Percentiles rank a stretch among this genome's conserved stretches.
phyloP scores from a whole-genome alignment of 768 basidiomycete species.

The Naganishia friedmannii region DNA sequence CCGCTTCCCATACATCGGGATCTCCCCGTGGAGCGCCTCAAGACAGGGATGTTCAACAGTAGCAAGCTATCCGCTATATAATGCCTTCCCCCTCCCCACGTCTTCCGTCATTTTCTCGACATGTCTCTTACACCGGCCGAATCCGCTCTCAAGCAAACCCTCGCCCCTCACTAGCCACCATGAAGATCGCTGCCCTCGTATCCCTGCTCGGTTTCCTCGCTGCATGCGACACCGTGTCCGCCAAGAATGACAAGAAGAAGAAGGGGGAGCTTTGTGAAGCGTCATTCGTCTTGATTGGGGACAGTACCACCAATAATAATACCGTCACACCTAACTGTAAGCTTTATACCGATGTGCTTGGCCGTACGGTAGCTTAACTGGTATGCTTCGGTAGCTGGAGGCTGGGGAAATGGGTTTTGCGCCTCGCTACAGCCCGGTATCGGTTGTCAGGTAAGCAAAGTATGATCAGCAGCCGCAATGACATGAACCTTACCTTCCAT shows the following conservation, averaged over 20 bases:
- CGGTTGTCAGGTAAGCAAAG: slow-evolving; percentile 8
- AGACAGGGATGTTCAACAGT: no score
- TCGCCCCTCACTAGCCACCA: background rate
- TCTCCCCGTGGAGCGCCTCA: no score
- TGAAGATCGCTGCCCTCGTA: slow-evolving; percentile 13
- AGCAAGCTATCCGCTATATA: no score
- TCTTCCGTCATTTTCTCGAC: no score
- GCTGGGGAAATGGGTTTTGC: slow-evolving; percentile 31
- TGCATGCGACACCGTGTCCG: background rate
- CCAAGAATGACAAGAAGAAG: slow-evolving; percentile 27
- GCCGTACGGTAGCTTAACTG: background rate
- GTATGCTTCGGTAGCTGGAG: background rate
- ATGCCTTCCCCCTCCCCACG: no score
- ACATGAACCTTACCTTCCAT: background rate
- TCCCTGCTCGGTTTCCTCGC: slow-evolving; percentile 8
- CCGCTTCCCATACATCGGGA: no score
- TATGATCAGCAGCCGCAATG: background rate
- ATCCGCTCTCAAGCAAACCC: no score
- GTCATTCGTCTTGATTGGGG: slow-evolving; percentile 27
- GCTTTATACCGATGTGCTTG: background rate
- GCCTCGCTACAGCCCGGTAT: slow-evolving; percentile 13
- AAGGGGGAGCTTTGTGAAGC: slow-evolving; percentile 10
- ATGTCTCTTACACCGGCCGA: no score
- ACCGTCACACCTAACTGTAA: slow-evolving; percentile 30
- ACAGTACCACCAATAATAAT: slow-evolving; percentile 26